Evolutionary conservation across 2,329 filamentous ascomycete species (phyloP), one percentile per base, ranked within the genome.

Genomic region (Meredithiella fracta): DNA sequence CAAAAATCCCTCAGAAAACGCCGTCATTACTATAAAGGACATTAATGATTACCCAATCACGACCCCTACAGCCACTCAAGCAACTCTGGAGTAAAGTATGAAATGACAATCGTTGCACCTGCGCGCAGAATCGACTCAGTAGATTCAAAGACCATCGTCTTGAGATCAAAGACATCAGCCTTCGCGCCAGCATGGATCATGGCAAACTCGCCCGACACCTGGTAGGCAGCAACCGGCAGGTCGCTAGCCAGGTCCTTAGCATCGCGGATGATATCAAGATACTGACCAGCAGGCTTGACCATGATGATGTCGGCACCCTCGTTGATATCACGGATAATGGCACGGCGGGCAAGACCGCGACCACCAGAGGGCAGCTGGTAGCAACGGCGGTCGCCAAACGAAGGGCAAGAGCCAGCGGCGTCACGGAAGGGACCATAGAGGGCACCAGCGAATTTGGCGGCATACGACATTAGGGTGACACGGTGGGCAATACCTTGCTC

Each of bases 261-360:
- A 66, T 98, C 92, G 62, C 86, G 88, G 68, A 98, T 97, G 64
- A 98, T 95, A 69, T 98, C 92, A 49, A 98, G 77, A 67, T 95
- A 98, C 68, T 91, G 88, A 63, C 86, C 86, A 8, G 92, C 92
- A 1, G 92, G 92, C 76, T 98, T 98, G 60, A 98, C 92, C 91
- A 98, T 96, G 70, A 98, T 95, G 62, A 96, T 88, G 65, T 98
- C 92, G 20, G 92, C 92, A 25, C 92, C 92, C 70, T 98, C 92
- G 61, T 77, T 78, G 62, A 98, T 91, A 66, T 98, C 92, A 62
- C 92, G 80, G 42, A 81, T 73, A 61, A 98, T 96, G 51, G 92
- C 92, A 62, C 92, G 81, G 61, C 92, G 82, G 15, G 92, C 92
- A 47, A 98, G 80, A 34, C 92, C 92, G 53, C 92, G 84, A 25